A percentile compares a stretch with the other conserved stretches of the same genome.
Conservation (phyloP, 2,329 filamentous ascomycete genomes). For the Aureobasidium sp. region DNA sequence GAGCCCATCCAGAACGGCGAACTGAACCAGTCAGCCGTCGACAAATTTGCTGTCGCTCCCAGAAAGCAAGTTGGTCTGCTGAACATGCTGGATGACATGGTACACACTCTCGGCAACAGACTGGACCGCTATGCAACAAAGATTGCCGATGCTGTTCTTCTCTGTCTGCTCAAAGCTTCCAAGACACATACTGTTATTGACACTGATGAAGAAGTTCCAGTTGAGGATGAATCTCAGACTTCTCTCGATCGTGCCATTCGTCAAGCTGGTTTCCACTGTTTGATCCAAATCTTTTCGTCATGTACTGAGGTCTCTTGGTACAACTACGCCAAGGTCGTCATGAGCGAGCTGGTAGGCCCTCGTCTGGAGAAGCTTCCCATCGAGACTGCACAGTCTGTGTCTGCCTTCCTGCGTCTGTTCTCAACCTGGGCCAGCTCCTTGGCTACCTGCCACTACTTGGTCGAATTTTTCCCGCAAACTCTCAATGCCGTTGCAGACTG, state of each 20-base stretch:
- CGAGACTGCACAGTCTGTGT: constrained; percentile 86
- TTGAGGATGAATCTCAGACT: constrained; percentile 28
- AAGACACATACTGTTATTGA: constrained; percentile 41
- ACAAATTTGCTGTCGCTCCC: constrained; percentile 7
- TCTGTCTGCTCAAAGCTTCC: constrained; percentile 68
- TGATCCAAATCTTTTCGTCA: constrained; percentile 70
- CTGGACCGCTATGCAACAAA: constrained; percentile 60
- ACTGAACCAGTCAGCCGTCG: neutral
- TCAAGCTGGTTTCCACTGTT: constrained; percentile 71
- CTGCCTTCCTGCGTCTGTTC: constrained; percentile 72
- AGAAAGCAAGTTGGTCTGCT: constrained; percentile 84
- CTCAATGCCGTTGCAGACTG: constrained; percentile 66
- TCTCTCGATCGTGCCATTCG: constrained; percentile 62
- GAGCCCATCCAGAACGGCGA: neutral
- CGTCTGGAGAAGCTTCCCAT: constrained; percentile 69
- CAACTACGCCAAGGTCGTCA: constrained; percentile 62
- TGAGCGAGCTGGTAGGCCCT: constrained; percentile 68
- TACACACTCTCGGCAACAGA: constrained; percentile 73
- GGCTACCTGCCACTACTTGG: constrained; percentile 62
- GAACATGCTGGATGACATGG: constrained; percentile 83
- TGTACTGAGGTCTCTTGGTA: constrained; percentile 65
- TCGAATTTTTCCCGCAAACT: constrained; percentile 52
- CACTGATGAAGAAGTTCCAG: constrained; percentile 23
- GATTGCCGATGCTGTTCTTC: constrained; percentile 70
- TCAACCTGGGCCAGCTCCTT: constrained; percentile 69